These are phyloP conservation scores for Amauroascus verrucosus DNA, from an alignment of 2,329 filamentous ascomycete species.

Conservation along the genomic window DNA sequence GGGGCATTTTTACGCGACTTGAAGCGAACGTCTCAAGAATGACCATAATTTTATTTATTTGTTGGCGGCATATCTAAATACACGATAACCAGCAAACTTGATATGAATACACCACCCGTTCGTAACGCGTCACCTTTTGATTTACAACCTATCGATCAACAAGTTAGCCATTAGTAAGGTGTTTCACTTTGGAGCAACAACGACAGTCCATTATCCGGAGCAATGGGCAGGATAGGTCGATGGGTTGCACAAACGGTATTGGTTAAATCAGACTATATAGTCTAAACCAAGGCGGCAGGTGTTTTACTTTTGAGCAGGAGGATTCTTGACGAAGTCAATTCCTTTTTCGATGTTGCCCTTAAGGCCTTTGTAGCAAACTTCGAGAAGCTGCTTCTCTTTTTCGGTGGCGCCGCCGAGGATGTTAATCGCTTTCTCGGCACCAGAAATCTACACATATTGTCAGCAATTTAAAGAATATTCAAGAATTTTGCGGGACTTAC, in stretches of 20 bases:
- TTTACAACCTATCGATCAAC: constrained; percentile 12
- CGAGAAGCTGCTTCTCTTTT: constrained; percentile 79
- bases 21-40: not conserved
- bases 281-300: constrained; percentile 10
- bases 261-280: constrained; percentile 5
- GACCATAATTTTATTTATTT: constrained; percentile 8
- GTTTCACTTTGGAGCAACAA: constrained; percentile 8
- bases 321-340: constrained; percentile 76
- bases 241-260: constrained; percentile 12
- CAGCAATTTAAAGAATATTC: constrained; percentile 17
- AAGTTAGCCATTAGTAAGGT: constrained; percentile 8
- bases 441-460: constrained; percentile 53
- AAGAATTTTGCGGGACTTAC: constrained; percentile 47
- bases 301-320: constrained; percentile 67
- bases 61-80: constrained; percentile 6
- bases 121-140: constrained; percentile 1
- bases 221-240: not conserved
- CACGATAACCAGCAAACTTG: constrained; percentile 2
- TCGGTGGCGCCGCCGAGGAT: constrained; percentile 66
- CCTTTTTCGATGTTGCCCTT: constrained; percentile 94
- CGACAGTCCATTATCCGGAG: constrained; percentile 1
- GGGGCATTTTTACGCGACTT: not conserved
- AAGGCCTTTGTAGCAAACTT: constrained; percentile 64
- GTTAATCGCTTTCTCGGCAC: constrained; percentile 77
- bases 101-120: constrained; percentile 4